Conservation (phyloP, 345 rosid species). For the Adansonia digitata region DNA sequence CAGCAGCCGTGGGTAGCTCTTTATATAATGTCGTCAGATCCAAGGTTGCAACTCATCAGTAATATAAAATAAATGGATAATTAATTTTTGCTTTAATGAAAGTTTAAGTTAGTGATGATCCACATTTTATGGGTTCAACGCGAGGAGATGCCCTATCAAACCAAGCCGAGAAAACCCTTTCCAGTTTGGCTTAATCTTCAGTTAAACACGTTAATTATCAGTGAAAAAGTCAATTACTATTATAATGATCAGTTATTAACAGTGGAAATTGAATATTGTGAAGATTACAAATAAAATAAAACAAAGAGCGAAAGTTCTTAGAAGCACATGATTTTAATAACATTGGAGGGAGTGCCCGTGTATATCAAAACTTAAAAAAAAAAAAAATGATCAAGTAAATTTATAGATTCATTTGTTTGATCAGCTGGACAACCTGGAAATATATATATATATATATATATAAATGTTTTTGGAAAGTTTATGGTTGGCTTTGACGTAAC, state of each 20-base stretch:
- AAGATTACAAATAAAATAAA: too few species aligned
- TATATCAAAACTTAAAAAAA: too few species aligned
- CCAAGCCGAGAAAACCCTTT: not conserved
- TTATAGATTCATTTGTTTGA: not conserved
- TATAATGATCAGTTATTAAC: not conserved
- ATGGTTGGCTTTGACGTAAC: not conserved
- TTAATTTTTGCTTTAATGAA: not conserved
- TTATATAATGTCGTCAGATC: not conserved
- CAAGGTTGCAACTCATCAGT: not conserved
- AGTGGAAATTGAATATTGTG: not conserved
- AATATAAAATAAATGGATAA: not conserved
- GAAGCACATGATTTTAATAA: not conserved
- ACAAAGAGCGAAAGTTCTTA: not conserved
- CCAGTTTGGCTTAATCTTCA: not conserved
- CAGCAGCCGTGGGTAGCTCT: not conserved
- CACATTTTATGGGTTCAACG: slow-evolving; percentile 18
- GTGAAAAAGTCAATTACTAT: not conserved
- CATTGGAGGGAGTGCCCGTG: not conserved
- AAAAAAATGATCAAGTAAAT: too few species aligned
- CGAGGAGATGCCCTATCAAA: not conserved
- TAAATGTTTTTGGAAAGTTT: not conserved
- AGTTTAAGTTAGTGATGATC: not conserved
- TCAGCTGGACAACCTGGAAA: not conserved
- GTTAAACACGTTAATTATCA: not conserved
- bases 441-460: too few species aligned